phyloP scores from a whole-genome alignment of 257 asterid genomes.

The Pogostemon cablin region DNA sequence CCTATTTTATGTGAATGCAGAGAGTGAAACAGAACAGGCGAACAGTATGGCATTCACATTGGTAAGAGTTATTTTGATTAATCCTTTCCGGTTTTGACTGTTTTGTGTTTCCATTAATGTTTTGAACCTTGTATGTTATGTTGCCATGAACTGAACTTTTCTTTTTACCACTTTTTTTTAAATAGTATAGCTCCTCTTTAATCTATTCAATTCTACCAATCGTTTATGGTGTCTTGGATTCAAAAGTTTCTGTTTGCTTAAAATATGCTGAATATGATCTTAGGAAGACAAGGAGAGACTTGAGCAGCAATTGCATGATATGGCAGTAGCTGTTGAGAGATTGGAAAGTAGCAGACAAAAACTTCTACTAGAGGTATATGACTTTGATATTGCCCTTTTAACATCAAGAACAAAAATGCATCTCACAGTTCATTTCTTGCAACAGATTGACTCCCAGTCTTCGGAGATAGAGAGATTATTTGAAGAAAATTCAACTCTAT shows the following conservation, averaged over 20 bases:
- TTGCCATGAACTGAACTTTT: conserved; percentile 6
- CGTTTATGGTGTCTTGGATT: conserved; percentile 14
- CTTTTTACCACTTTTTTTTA: conserved; percentile 12
- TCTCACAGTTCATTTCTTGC: conserved; percentile 32
- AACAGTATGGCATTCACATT: conserved; percentile 48
- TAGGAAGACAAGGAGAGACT: conserved; percentile 91
- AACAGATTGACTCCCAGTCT: conserved; percentile 95
- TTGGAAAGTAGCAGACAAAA: conserved; percentile 90
- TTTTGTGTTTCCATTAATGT: background rate
- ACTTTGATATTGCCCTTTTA: conserved; percentile 24
- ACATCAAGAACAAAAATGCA: conserved; percentile 32
- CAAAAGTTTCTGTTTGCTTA: conserved; percentile 17
- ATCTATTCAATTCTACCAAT: conserved; percentile 1
- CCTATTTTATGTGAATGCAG: conserved; percentile 48
- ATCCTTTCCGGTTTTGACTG: conserved; percentile 21
- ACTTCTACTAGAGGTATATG: conserved; percentile 78
- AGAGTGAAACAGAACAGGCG: conserved; percentile 49
- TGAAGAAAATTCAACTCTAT: conserved; percentile 79
- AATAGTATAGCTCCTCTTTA: background rate
- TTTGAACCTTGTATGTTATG: conserved; percentile 19
- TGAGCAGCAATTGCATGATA: conserved; percentile 90
- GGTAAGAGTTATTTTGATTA: conserved; percentile 47
- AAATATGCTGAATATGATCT: conserved; percentile 22
- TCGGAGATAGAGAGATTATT: conserved; percentile 90
- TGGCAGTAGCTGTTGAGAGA: conserved; percentile 94